phyloP scores from a whole-genome alignment of 106 monocot species.

The Hemerocallis citrina region DNA sequence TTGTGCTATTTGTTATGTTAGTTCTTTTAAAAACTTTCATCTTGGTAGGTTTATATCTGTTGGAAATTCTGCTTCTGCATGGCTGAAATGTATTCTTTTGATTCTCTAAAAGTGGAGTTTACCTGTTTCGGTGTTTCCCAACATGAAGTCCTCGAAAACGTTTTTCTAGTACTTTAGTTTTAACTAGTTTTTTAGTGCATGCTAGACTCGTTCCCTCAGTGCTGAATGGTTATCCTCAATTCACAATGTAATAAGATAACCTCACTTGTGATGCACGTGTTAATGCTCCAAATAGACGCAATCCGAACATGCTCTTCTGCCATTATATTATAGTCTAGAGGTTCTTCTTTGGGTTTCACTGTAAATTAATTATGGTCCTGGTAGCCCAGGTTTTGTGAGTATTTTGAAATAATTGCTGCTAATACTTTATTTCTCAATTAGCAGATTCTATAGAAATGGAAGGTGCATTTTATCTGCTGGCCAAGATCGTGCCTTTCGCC shows the following conservation, averaged over 20 bases:
- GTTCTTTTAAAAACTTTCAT: background rate
- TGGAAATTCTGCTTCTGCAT: background rate
- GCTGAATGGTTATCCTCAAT: no score
- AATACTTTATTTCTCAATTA: background rate
- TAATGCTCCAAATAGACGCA: no score
- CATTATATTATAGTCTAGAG: background rate
- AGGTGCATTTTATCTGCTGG: constrained; percentile 90
- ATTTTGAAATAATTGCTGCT: background rate
- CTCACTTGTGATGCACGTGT: no score
- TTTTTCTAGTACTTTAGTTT: no score
- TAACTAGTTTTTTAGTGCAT: no score
- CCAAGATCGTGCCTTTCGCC: constrained; percentile 97
- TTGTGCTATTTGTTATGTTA: background rate
- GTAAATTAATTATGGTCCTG: background rate
- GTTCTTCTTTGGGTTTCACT: background rate
- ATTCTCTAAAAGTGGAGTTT: background rate
- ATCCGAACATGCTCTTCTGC: no score
- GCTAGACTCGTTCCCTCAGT: no score
- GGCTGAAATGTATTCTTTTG: background rate
- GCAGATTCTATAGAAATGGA: constrained; percentile 90
- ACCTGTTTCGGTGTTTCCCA: no score
- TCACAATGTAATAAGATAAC: no score
- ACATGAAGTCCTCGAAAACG: no score
- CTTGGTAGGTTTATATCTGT: background rate
- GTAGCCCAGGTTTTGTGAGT: background rate